Evolutionary conservation across 148 eudicot genomes (phyloP).

Genomic region (Gaultheria prostrata): DNA sequence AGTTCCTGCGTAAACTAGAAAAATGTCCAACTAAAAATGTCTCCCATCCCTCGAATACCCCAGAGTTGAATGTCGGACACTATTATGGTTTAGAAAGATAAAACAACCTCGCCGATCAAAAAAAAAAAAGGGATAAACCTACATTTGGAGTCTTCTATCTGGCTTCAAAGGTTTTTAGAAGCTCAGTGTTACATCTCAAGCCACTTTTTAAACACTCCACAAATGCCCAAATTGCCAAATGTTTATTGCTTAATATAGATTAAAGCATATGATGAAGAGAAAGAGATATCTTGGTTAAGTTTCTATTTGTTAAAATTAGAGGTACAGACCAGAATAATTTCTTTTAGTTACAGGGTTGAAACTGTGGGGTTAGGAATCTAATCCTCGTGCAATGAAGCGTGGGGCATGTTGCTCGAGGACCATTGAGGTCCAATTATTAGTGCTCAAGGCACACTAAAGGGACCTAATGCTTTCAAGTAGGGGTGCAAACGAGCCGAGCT

Average conservation of each 20-base stretch:
- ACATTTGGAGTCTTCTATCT: neutral
- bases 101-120: too few relatives aligned
- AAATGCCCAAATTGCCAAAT: too few relatives aligned
- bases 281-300: neutral
- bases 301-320: too few relatives aligned
- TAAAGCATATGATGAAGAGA: neutral
- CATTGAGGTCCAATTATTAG: neutral
- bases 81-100: too few relatives aligned
- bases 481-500: too few relatives aligned
- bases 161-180: neutral
- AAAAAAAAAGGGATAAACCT: too few relatives aligned
- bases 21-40: neutral
- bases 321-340: neutral
- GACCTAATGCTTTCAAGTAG: too few relatives aligned
- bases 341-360: neutral
- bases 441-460: too few relatives aligned
- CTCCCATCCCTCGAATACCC: neutral
- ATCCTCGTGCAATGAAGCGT: neutral
- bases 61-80: neutral
- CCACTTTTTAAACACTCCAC: neutral
- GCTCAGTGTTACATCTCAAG: neutral
- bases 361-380: neutral
- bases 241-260: neutral
- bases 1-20: neutral
- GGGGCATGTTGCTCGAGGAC: neutral